Evolutionary conservation across 2,329 filamentous ascomycete species (phyloP), one percentile per base, ranked within the genome.

Genomic region (Arthrobotrys iridis): DNA sequence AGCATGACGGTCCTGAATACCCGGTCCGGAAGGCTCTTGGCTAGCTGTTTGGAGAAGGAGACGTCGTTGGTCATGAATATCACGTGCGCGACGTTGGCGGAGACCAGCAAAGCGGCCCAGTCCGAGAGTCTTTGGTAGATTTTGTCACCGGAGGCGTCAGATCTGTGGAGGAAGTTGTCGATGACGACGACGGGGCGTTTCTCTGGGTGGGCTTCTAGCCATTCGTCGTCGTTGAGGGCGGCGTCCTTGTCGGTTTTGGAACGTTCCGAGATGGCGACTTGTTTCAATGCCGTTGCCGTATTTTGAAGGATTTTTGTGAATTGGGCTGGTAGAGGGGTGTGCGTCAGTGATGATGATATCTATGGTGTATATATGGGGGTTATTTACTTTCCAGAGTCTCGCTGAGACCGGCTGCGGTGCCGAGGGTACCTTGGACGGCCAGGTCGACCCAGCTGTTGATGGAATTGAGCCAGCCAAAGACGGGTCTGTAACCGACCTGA

Each of bases 401-500:
- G 0, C 84, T 85, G 76, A 87, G 87, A 6, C 86, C 79, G n/a
- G 79, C 77, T 2, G 73, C 63, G 20, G 76, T 77, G 10, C 79
- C 79, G 8, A 80, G 96, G 10, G 95, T 95, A 79, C 93, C 92
- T 81, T 97, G 94, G 0, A 95, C 92, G 20, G 94, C 95, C 37
- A 98, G 87, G 79, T 98, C 95, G 77, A 97, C 86, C 83, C 97
- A 88, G 81, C 93, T 96, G 82, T 92, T 96, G 78, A 98, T 88
- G 80, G 89, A 97, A 82, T 98, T 97, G 83, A 96, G 91, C 92
- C 93, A 98, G 0, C 92, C 96, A 81, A 99, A 99, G 0, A 99
- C 89, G 0, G 95, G 95, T 6, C 91, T 87, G 81, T 97, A 98
- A 6, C 95, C 94, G 55, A 98, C 93, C 77, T 93, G 88, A 0